These are phyloP conservation scores for Eimeria necatrix DNA, from an alignment of 169 alveolate species.

Conservation along the genomic window DNA sequence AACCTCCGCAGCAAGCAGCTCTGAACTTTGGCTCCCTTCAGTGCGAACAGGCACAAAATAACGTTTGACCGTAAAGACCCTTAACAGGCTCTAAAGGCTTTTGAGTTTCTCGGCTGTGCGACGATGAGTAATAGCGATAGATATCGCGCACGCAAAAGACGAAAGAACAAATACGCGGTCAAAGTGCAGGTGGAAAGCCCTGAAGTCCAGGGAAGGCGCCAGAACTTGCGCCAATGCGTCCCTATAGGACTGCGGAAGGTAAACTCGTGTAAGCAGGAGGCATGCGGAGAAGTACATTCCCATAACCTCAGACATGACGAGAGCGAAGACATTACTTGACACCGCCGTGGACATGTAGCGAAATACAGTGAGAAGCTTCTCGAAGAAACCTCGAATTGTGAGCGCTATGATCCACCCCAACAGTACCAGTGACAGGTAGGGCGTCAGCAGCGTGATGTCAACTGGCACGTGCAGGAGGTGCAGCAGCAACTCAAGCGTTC, in stretches of 20 bases:
- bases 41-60: no score
- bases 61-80: not conserved
- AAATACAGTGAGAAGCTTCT: conserved; percentile 71
- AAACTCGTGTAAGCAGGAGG: conserved; percentile 69
- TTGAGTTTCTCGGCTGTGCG: conserved; percentile 76
- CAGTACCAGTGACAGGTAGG: conserved; percentile 73
- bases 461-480: conserved; percentile 63
- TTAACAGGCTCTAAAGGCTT: conserved; percentile 17
- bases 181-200: conserved; percentile 77
- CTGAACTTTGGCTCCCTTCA: no score
- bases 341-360: conserved; percentile 77
- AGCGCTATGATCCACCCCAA: conserved; percentile 79
- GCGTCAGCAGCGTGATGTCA: conserved; percentile 63
- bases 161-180: conserved; percentile 77
- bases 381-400: conserved; percentile 78
- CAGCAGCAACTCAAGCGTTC: conserved; percentile 32
- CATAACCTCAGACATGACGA: conserved; percentile 80
- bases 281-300: conserved; percentile 82
- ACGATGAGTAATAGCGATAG: conserved; percentile 50
- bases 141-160: conserved; percentile 42
- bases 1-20: no score
- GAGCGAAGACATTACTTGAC: conserved; percentile 77
- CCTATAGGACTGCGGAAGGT: conserved; percentile 77
- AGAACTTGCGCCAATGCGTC: conserved; percentile 67
- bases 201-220: conserved; percentile 78